Conservation (phyloP, 1,139 yeast genomes). For the Hanseniaspora uvarum region DNA sequence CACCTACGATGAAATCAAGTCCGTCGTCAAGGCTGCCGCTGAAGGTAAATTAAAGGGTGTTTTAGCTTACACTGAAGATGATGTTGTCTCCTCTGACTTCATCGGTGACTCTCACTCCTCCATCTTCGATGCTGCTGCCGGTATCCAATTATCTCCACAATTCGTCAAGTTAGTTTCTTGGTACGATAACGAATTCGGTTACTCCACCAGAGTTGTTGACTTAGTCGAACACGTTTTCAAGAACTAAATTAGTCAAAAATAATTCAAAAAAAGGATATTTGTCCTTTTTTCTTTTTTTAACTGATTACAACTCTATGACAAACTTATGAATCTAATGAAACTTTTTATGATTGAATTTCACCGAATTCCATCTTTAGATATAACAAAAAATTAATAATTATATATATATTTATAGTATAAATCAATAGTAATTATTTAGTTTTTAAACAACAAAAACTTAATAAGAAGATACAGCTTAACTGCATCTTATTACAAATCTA, state of each 20-base stretch:
- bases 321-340: conserved; percentile 17
- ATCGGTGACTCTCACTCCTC: conserved; percentile 66
- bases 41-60: conserved; percentile 66
- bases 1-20: conserved; percentile 67
- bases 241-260: conserved; percentile 12
- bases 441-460: background rate
- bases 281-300: background rate
- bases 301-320: background rate
- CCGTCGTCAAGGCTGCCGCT: conserved; percentile 58
- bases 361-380: conserved; percentile 1
- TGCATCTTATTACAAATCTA: too few species aligned
- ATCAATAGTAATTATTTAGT: background rate
- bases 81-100: conserved; percentile 79
- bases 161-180: conserved; percentile 77
- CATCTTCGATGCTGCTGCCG: conserved; percentile 75
- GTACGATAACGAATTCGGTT: conserved; percentile 87
- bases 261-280: background rate
- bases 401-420: background rate
- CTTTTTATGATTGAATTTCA: conserved; percentile 5
- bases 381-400: background rate
- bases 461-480: too few species aligned
- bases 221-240: conserved; percentile 67
- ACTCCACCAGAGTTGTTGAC: conserved; percentile 86
- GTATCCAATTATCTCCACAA: conserved; percentile 75
- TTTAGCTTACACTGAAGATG: conserved; percentile 75